phyloP scores from a whole-genome alignment of 768 basidiomycete genomes.

The Pleurotus djamor region DNA sequence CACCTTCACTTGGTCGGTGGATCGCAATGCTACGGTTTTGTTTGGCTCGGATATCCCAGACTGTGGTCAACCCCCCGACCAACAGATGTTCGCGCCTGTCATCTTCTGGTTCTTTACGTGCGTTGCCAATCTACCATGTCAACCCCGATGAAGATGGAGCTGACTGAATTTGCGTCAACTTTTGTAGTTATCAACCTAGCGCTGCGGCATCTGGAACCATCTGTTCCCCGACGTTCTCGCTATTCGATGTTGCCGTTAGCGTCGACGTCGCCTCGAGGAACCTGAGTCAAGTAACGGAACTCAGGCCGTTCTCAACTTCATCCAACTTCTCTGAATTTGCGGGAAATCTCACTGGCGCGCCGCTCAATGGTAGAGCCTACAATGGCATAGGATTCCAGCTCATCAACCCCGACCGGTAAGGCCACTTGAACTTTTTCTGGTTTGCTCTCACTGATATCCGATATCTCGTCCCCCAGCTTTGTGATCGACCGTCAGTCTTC shows the following conservation, averaged over 20 bases:
- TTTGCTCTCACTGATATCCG: neutral
- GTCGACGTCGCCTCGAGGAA: conserved; percentile 43
- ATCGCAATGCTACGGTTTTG: conserved; percentile 32
- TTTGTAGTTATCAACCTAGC: conserved; percentile 28
- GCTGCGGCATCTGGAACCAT: conserved; percentile 41
- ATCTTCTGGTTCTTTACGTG: conserved; percentile 59
- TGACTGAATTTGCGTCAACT: too few species aligned
- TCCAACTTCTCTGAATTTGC: conserved; percentile 38
- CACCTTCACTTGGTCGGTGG: conserved; percentile 34
- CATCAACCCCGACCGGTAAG: conserved; percentile 28
- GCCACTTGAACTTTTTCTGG: neutral
- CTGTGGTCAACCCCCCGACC: conserved; percentile 6
- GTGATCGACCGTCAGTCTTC: neutral
- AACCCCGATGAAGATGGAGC: too few species aligned
- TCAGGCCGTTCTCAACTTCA: conserved; percentile 32
- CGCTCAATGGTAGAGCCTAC: conserved; percentile 44
- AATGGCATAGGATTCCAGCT: conserved; percentile 54
- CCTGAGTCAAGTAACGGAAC: conserved; percentile 36
- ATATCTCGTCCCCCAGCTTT: neutral
- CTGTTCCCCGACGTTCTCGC: conserved; percentile 41
- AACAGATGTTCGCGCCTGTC: conserved; percentile 41
- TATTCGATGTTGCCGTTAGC: conserved; percentile 41
- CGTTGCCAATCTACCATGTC: conserved; percentile 7
- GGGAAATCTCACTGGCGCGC: conserved; percentile 41
- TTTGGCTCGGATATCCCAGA: conserved; percentile 34